Conservation (phyloP, 2,329 filamentous ascomycete species). For the Epichloe gansuensis region DNA sequence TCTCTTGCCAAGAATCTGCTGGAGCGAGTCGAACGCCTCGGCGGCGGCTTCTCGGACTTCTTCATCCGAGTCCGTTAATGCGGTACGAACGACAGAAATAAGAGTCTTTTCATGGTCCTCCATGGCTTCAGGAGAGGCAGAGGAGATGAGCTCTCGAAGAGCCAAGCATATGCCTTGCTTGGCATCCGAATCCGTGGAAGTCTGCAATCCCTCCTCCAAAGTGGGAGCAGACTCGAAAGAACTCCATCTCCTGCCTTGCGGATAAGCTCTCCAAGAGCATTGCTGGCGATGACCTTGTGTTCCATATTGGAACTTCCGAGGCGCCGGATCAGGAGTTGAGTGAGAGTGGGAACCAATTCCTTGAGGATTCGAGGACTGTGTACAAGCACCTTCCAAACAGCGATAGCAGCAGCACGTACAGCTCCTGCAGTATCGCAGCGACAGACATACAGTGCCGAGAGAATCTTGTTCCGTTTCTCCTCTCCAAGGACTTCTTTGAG, state of each 20-base stretch:
- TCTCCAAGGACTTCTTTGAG: constrained; percentile 87
- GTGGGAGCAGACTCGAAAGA: constrained; percentile 74
- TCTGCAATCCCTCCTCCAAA: constrained; percentile 80
- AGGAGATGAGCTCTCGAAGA: constrained; percentile 81
- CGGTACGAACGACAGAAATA: constrained; percentile 86
- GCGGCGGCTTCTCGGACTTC: constrained; percentile 92
- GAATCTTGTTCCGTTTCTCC: constrained; percentile 91
- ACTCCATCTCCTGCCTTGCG: constrained; percentile 93
- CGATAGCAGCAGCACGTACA: constrained; percentile 79
- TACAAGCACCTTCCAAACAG: constrained; percentile 94
- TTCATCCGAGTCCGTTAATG: constrained; percentile 76
- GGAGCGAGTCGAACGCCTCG: constrained; percentile 90
- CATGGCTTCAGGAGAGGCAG: constrained; percentile 75
- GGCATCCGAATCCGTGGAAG: constrained; percentile 79
- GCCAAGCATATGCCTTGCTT: constrained; percentile 97
- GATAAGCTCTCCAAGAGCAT: constrained; percentile 91
- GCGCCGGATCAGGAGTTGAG: constrained; percentile 85
- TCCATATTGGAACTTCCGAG: constrained; percentile 95
- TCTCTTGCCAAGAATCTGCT: constrained; percentile 86
- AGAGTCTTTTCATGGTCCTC: constrained; percentile 93
- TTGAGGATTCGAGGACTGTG: constrained; percentile 85
- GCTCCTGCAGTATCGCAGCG: constrained; percentile 90
- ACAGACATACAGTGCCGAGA: constrained; percentile 96
- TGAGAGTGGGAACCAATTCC: constrained; percentile 88
- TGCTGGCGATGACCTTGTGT: constrained; percentile 96